Conservation (phyloP, 257 asterid genomes). For the Fraxinus quadrangulata region DNA sequence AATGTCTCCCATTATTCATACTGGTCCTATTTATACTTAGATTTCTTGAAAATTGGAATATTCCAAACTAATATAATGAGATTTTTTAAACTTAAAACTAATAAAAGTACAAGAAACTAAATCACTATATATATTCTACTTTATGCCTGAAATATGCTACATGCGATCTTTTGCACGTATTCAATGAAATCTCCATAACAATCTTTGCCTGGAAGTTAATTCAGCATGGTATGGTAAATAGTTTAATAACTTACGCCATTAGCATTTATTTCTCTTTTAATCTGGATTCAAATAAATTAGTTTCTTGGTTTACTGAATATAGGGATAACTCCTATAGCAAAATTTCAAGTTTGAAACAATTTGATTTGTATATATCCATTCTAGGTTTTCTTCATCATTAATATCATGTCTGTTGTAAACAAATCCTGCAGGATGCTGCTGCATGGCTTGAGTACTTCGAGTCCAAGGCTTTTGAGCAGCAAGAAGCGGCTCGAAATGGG, state of each 20-base stretch:
- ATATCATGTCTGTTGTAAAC: constrained; percentile 10
- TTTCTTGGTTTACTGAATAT: constrained; percentile 9
- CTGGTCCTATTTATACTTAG: background rate
- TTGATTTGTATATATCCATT: constrained; percentile 31
- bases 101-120: no score
- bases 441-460: constrained; percentile 97
- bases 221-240: background rate
- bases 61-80: background rate
- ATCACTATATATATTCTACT: background rate
- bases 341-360: constrained; percentile 31
- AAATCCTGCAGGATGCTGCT: constrained; percentile 79
- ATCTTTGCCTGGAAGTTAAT: no score
- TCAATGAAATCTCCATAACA: no score
- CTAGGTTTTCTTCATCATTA: constrained; percentile 16
- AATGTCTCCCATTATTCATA: background rate
- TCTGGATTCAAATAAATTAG: constrained; percentile 7
- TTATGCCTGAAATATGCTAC: background rate
- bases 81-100: background rate
- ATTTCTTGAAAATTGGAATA: no score
- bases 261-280: background rate
- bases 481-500: constrained; percentile 94
- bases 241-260: background rate
- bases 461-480: constrained; percentile 93
- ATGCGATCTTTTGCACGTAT: no score
- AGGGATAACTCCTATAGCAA: constrained; percentile 1